phyloP scores from a whole-genome alignment of 306 rosid species.

The Acmispon strigosus region DNA sequence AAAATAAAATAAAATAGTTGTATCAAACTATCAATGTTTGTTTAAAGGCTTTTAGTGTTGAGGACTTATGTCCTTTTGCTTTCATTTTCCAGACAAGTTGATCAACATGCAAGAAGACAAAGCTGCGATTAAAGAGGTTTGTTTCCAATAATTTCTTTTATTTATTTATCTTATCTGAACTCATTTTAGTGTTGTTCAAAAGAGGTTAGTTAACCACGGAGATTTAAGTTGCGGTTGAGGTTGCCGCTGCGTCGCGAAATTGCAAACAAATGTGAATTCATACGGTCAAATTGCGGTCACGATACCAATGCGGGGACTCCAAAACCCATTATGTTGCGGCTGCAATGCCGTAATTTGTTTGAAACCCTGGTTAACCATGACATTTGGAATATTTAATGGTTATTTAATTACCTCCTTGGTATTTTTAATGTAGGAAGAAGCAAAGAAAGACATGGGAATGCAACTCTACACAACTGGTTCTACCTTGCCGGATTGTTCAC shows the following conservation, averaged over 20 bases:
- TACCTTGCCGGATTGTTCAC: slow-evolving; percentile 75
- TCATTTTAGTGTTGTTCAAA: background rate
- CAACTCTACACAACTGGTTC: slow-evolving; percentile 54
- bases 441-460: slow-evolving; percentile 31
- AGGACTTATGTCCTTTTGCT: background rate
- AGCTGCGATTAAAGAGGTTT: slow-evolving; percentile 23
- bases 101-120: slow-evolving; percentile 21
- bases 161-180: no score
- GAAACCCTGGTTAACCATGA: background rate
- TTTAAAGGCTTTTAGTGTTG: background rate
- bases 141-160: slow-evolving; percentile 2
- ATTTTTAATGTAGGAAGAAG: slow-evolving; percentile 25
- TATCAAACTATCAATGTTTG: background rate
- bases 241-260: no score
- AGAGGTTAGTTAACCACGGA: background rate
- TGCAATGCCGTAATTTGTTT: no score
- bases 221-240: no score
- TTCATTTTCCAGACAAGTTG: slow-evolving; percentile 9
- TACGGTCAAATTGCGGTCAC: no score
- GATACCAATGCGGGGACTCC: no score
- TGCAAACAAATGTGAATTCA: no score
- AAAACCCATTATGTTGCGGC: no score
- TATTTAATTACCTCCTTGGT: slow-evolving; percentile 2
- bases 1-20: background rate
- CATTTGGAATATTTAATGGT: background rate